phyloP scores from a whole-genome alignment of 371 early-diverging fungal species.

The Mucor piriformis region DNA sequence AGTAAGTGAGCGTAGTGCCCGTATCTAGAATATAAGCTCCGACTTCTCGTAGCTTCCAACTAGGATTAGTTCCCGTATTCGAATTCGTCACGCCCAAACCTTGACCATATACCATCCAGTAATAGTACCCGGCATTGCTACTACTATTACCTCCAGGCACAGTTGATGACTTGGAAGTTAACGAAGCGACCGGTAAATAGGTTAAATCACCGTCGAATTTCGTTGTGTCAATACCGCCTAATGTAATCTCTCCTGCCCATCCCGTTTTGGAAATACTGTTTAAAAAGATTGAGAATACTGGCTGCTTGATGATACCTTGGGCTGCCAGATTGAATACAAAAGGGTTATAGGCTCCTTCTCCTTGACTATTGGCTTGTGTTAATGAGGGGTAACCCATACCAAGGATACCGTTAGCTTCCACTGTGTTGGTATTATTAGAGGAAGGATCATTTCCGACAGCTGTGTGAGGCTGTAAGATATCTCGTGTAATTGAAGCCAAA shows the following conservation, averaged over 20 bases:
- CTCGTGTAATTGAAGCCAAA: slow-evolving; percentile 33
- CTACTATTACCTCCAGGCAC: background rate
- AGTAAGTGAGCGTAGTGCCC: slow-evolving; percentile 51
- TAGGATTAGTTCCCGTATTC: slow-evolving; percentile 12
- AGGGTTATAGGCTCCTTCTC: slow-evolving; percentile 37
- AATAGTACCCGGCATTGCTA: slow-evolving; percentile 29
- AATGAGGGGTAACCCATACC: slow-evolving; percentile 52
- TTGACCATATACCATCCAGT: slow-evolving; percentile 55
- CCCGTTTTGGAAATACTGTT: slow-evolving; percentile 30
- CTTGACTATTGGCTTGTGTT: slow-evolving; percentile 37
- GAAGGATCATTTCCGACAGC: background rate
- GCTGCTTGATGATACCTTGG: slow-evolving; percentile 38
- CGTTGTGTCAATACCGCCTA: slow-evolving; percentile 59
- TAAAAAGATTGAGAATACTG: slow-evolving; percentile 48
- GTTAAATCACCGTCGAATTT: slow-evolving; percentile 55
- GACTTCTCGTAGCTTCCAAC: slow-evolving; percentile 19
- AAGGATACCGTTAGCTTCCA: slow-evolving; percentile 50
- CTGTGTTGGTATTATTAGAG: slow-evolving; percentile 23
- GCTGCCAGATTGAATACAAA: slow-evolving; percentile 46
- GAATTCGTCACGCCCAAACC: slow-evolving; percentile 35
- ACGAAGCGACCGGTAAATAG: slow-evolving; percentile 49
- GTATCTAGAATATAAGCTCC: slow-evolving; percentile 51
- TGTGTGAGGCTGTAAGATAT: slow-evolving; percentile 36
- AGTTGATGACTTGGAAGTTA: slow-evolving; percentile 13
- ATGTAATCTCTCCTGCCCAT: slow-evolving; percentile 59